Percentiles rank a stretch among this genome's conserved stretches.
phyloP scores from a whole-genome alignment of 139 green algal genomes.

The Spirogloea muscicola region DNA sequence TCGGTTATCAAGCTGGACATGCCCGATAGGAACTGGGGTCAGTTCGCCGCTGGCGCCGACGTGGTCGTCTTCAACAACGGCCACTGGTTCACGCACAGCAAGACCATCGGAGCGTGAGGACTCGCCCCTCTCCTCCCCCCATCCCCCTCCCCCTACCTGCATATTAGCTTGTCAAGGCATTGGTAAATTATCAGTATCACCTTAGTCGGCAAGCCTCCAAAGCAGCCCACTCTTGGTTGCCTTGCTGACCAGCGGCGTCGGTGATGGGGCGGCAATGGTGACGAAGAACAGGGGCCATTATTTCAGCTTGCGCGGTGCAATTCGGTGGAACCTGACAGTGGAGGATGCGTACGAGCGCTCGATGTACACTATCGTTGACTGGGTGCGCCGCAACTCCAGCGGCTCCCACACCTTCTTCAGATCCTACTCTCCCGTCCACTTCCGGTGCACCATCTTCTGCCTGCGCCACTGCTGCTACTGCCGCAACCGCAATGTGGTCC shows the following conservation, averaged over 20 bases:
- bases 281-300: background rate
- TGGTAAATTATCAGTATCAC: background rate
- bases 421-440: background rate
- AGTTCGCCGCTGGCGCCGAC: background rate
- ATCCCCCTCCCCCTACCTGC: background rate
- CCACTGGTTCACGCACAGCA: background rate
- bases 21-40: background rate
- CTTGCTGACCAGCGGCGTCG: too few species aligned
- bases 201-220: background rate
- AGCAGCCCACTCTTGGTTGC: background rate
- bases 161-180: background rate
- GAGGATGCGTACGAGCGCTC: background rate
- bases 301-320: background rate
- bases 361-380: background rate
- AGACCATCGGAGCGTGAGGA: background rate
- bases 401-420: background rate
- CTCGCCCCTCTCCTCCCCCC: background rate
- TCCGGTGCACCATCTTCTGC: slow-evolving; percentile 1
- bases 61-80: slow-evolving; percentile 3
- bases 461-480: background rate
- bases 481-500: background rate
- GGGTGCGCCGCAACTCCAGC: background rate
- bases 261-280: too few species aligned
- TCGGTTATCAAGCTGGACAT: background rate
- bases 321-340: background rate